phyloP scores from a whole-genome alignment of 768 basidiomycete genomes.

The Leccinum boreale region DNA sequence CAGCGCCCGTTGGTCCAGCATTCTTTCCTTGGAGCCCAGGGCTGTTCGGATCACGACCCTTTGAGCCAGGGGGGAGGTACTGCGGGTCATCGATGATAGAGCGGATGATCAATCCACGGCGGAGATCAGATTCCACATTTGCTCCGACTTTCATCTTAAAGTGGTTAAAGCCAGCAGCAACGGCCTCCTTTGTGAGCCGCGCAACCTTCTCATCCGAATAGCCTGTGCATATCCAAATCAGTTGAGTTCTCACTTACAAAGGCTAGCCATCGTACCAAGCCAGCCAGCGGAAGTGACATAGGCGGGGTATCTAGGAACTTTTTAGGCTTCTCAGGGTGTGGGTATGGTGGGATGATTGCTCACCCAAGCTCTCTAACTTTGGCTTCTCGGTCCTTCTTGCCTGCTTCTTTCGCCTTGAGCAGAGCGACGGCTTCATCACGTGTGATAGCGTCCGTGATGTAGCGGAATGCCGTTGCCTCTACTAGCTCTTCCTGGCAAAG shows the following conservation, averaged over 20 bases:
- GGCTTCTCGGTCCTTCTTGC: slow-evolving; percentile 76
- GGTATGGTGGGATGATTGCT: slow-evolving; percentile 8
- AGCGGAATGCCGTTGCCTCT: slow-evolving; percentile 72
- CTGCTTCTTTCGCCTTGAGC: slow-evolving; percentile 71
- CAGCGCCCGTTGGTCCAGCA: slow-evolving; percentile 89
- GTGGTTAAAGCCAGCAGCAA: slow-evolving; percentile 89
- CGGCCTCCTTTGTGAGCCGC: slow-evolving; percentile 80
- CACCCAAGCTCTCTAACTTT: slow-evolving; percentile 70
- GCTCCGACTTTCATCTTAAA: slow-evolving; percentile 99
- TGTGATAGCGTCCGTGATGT: slow-evolving; percentile 93
- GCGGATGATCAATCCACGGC: slow-evolving; percentile 85
- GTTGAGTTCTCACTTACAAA: neutral
- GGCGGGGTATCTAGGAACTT: slow-evolving; percentile 69
- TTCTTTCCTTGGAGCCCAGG: slow-evolving; percentile 81
- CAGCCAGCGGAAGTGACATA: slow-evolving; percentile 94
- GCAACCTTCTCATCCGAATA: slow-evolving; percentile 93
- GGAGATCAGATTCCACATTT: slow-evolving; percentile 74
- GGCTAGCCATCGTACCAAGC: slow-evolving; percentile 51
- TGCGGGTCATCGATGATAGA: slow-evolving; percentile 93
- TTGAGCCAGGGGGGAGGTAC: slow-evolving; percentile 60
- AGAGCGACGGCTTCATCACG: slow-evolving; percentile 84
- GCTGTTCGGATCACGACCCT: slow-evolving; percentile 57
- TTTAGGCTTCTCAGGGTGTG: neutral
- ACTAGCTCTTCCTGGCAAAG: slow-evolving; percentile 69
- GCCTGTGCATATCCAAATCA: slow-evolving; percentile 38